These are phyloP conservation scores for Aspergillus phoenicis DNA, from an alignment of 2,329 filamentous ascomycete genomes.

Conservation along the genomic window DNA sequence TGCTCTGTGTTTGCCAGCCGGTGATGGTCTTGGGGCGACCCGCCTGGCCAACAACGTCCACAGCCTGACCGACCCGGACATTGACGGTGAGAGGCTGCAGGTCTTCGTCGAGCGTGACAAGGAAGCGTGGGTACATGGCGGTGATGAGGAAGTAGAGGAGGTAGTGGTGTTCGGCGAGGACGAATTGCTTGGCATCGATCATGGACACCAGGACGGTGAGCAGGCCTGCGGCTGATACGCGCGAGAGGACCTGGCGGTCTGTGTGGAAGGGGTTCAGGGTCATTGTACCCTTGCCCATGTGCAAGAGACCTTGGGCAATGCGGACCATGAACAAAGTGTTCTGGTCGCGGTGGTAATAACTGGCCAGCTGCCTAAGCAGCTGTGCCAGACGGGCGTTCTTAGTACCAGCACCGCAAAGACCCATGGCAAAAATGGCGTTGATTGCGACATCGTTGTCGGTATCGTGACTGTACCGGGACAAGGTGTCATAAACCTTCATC, in stretches of 20 bases:
- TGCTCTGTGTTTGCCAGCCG: conserved; percentile 99
- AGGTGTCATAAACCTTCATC: conserved; percentile 99
- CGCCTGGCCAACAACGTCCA: conserved; percentile 96
- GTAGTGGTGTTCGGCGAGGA: conserved; percentile 76
- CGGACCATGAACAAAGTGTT: conserved; percentile 98
- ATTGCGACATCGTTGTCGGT: conserved; percentile 98
- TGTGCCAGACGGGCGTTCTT: conserved; percentile 98
- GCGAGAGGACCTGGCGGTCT: conserved; percentile 90
- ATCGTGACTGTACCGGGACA: conserved; percentile 97
- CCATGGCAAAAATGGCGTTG: conserved; percentile 99
- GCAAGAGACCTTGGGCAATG: conserved; percentile 93
- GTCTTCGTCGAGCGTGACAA: conserved; percentile 93
- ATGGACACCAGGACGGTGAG: conserved; percentile 88
- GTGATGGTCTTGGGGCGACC: conserved; percentile 98
- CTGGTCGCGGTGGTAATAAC: conserved; percentile 96
- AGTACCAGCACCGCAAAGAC: conserved; percentile 90
- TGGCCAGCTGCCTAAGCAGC: conserved; percentile 88
- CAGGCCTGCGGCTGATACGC: conserved; percentile 85
- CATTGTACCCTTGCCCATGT: conserved; percentile 99
- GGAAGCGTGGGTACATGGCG: conserved; percentile 94
- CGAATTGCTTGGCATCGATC: conserved; percentile 90
- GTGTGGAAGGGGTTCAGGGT: conserved; percentile 99
- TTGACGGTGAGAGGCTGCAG: conserved; percentile 93
- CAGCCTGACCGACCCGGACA: conserved; percentile 94
- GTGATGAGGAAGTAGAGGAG: conserved; percentile 96